Conservation (phyloP, 75 land plant genomes). For the Cupressus sempervirens region DNA sequence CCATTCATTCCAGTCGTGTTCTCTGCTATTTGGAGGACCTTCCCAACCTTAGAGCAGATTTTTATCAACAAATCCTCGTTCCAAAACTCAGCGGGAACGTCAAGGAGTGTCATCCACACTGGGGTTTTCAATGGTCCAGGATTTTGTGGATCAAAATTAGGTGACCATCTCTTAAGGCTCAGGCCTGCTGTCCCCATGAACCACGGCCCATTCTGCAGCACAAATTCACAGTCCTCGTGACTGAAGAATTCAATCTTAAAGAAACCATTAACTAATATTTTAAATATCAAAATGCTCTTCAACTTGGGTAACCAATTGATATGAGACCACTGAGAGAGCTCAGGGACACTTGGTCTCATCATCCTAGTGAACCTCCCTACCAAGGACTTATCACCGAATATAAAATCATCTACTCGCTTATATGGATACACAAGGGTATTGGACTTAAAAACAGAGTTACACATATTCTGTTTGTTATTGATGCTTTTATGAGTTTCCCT, state of each 20-base stretch:
- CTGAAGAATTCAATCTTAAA: not conserved
- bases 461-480: not conserved
- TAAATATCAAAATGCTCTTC: not conserved
- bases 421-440: not conserved
- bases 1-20: not conserved
- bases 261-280: not conserved
- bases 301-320: not conserved
- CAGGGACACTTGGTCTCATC: not conserved
- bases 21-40: not conserved
- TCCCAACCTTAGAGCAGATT: conserved; percentile 1
- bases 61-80: not conserved
- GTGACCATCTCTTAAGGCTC: conserved; percentile 8
- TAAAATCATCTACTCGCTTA: not conserved
- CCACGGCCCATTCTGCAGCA: conserved; percentile 8
- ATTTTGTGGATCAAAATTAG: not conserved
- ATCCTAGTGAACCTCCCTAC: not conserved
- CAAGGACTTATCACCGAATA: conserved; percentile 10
- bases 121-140: conserved; percentile 8
- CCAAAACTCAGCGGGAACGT: not conserved
- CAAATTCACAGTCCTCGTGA: conserved; percentile 5
- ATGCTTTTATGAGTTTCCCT: not conserved
- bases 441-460: not conserved
- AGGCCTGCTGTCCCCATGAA: conserved; percentile 9
- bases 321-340: not conserved
- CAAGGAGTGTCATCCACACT: not conserved